Evolutionary conservation across 345 rosid genomes (phyloP), one percentile per base, ranked within the genome.

Genomic region (Brassica rapa): DNA sequence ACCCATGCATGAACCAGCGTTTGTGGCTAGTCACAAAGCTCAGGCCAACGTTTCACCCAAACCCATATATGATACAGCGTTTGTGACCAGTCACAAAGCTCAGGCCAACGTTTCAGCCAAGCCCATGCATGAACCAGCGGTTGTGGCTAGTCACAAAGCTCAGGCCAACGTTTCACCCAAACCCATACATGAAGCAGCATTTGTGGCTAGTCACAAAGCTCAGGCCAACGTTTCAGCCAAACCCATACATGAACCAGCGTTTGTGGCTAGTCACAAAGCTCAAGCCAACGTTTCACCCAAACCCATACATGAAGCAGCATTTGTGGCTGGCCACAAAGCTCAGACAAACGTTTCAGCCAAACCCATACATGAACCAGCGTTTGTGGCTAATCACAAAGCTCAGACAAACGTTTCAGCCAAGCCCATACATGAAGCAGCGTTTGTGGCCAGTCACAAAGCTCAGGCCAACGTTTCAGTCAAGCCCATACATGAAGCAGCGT

Each of bases 291-390:
- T 73, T 76, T 55, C 62, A 72, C 14, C 51, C 77, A 15, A 74
- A 82, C 53, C 77, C 46, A 14, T 77, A 82, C 76, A 80, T 33
- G 66, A 78, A 89, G 84, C 86, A 75, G 80, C 77, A 51, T 70
- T 66, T 69, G 80, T 80, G n/a, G 51, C 53, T 15, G 12, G 51
- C 3, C 51, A 43, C n/a, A 43, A 11, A 43, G 51, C 51, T 43
- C 51, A 43, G 14, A 4, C 51, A n/a, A 43, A 43, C 51, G 14
- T 43, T 43, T 43, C 51, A 43, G n/a, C 51, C 51, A 43, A 43
- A 2, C 14, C 51, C 51, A 43, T 43, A 11, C n/a, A 10, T 10
- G 51, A 43, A 43, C n/a, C 51, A 43, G 51, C 51, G 51, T 1
- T 11, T 10, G 51, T 43, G 4, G 51, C 51, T 1, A 43, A 4